Base-by-base conservation (phyloP, 225 moss, liverwort and hornwort species). In the Asterella californica region DNA sequence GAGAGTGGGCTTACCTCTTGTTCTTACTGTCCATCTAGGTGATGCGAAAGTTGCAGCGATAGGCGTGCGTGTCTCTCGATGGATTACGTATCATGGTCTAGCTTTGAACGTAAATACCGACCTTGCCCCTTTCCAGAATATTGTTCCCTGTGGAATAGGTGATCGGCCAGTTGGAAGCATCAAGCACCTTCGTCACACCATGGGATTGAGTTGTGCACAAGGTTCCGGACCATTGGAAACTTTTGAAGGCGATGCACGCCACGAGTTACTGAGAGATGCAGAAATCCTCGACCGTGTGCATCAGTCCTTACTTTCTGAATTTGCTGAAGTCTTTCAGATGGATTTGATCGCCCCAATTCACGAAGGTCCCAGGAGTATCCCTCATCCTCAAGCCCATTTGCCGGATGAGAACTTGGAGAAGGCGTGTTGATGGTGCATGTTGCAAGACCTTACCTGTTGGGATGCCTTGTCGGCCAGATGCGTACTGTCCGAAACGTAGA, bases 71-170 rank as follows among this genome's bases (percentile, higher is more conserved):
- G 96, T 92, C 45, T 91, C 91, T 14, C 79, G 92, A 79, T 96
- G 96, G 96, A 91, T 94, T 63, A 96, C 92, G 22, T 92, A 94
- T 79, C 96, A 96, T 76, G 94, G 94, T 54, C 89, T 96, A 27
- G 92, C 94, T 53, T 71, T 96, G 68, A 96, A 96, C 78, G 94
- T 92, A 45, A 92, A 82, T 78, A 89, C 91, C 24, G 91, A 94
- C 60, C 85, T 96, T 24, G 77, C 87, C 2, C 92, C 91, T 38
- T 94, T 91, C 71, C 86, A 85, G 32, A 88, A 90, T 60, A 94
- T 96, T 48, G 84, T 94, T 77, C 92, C 92, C 0, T 94, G 94
- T 66, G 96, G 96, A 49, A 94, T 96, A 73, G 83, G 75, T 49
- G 90, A 94, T 66, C 90, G 90, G n/a, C 84, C 90, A 18, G 94